These are phyloP conservation scores for Acanthamoeba triangularis DNA, from an alignment of 208 protist species.

Conservation along the genomic window DNA sequence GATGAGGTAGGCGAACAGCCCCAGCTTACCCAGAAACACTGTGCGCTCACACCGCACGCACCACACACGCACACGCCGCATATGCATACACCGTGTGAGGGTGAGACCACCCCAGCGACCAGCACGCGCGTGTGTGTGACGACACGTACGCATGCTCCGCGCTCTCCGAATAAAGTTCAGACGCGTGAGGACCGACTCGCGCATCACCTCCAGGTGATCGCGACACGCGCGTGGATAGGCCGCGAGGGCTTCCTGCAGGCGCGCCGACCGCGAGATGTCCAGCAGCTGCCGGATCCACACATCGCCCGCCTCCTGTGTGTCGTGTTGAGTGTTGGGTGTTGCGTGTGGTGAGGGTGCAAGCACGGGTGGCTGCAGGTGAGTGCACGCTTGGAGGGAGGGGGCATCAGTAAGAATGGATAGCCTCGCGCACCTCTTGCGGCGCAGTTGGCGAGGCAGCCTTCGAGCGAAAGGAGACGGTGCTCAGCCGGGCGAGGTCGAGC, in stretches of 20 bases:
- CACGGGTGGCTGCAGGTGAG: not conserved
- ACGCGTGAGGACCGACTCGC: slow-evolving; percentile 17
- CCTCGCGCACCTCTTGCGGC: not conserved
- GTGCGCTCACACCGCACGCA: not conserved
- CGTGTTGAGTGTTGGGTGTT: too few species aligned
- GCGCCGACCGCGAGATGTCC: not conserved
- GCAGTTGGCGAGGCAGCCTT: not conserved
- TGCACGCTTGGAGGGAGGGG: not conserved
- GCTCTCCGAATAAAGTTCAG: slow-evolving; percentile 1
- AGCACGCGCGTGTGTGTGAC: not conserved
- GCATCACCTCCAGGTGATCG: slow-evolving; percentile 20
- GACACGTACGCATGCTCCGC: not conserved
- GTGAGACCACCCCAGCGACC: not conserved
- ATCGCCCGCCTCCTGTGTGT: not conserved
- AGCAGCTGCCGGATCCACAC: not conserved
- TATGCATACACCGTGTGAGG: not conserved
- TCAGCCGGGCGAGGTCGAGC: not conserved
- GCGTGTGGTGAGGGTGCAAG: too few species aligned
- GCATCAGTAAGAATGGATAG: not conserved
- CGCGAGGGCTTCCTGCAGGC: not conserved
- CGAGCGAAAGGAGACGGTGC: not conserved
- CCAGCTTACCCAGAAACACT: slow-evolving; percentile 50
- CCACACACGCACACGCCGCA: not conserved
- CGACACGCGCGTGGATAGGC: slow-evolving; percentile 9
- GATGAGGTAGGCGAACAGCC: not conserved